Base-by-base conservation (phyloP, 345 rosid species). In the Arabis hirsuta region DNA sequence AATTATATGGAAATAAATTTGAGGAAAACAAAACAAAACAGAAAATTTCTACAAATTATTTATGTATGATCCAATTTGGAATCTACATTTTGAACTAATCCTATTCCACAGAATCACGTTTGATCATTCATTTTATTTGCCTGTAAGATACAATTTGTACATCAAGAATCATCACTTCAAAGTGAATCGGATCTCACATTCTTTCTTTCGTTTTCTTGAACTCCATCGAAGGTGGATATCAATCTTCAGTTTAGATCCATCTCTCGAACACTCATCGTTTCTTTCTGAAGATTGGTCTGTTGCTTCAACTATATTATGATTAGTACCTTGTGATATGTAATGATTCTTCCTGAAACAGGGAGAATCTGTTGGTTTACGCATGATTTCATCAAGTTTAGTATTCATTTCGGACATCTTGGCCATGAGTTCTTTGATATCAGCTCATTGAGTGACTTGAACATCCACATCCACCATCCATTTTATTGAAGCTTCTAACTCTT, bases 381-480 rank as follows among this genome's bases (percentile, higher is more conserved):
- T 60, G 73, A 51, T 67, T 42, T 36, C 27, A 0, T 74, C 73
- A 12, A 67, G 73, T 60, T 43, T 60, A 50, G 41, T 74, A 50
- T 67, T 67, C 73, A 60, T 59, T 51, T 74, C 62, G 3, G 78
- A 50, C 78, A 74, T 52, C 43, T 74, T 67, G 36, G 43, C 39
- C 34, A 31, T 24, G 31, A 67, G 9, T 59, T 51, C 34, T 60
- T 74, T 67, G 55, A 43, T 60, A 60, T 67, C 50, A 43, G 12
- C 12, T 63, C 62, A 67, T 22, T 67, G 62, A 38, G 53, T 43
- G n/a, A 74, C 43, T 53, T 74, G 68, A 67, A 74, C 55, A 52
- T 74, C 56, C 20, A 74, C 69, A 24, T 32, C 56, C 24, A 74
- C 47, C 73, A 74, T 67, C 78, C 73, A 74, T 74, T 67, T 74